Evolutionary conservation across 2,329 filamentous ascomycete species (phyloP).

Genomic region (Sporothrix variecibatus): DNA sequence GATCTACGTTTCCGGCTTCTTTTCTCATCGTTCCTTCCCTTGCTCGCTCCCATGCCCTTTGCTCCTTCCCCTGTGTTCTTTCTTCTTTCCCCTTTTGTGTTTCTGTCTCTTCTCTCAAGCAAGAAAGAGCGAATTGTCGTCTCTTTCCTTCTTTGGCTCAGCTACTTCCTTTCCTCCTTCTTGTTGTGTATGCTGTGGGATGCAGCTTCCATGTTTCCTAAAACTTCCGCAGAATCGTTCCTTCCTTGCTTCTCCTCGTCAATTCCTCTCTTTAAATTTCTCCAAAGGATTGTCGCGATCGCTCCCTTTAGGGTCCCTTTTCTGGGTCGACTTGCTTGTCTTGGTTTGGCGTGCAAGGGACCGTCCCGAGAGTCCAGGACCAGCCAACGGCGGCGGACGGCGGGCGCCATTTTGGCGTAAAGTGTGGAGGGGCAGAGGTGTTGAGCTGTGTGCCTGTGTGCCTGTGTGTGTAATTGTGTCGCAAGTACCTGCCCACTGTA

Average conservation of each 20-base stretch:
- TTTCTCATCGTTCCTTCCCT: neutral
- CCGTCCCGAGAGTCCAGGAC: constrained; percentile 15
- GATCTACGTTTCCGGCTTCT: neutral
- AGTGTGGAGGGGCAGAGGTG: constrained; percentile 8
- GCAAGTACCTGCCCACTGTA: neutral
- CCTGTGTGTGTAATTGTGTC: too few relatives aligned
- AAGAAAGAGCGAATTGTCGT: too few relatives aligned
- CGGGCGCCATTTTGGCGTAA: constrained; percentile 11
- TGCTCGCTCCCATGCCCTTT: neutral
- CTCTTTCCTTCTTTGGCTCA: neutral
- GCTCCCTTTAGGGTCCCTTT: neutral
- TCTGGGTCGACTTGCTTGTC: constrained; percentile 20
- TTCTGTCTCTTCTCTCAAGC: neutral
- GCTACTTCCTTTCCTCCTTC: neutral
- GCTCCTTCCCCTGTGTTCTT: neutral
- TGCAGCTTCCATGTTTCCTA: constrained; percentile 15
- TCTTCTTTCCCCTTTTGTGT: constrained; percentile 3
- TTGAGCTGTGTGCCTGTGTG: too few relatives aligned
- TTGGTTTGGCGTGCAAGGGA: constrained; percentile 20
- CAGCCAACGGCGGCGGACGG: neutral
- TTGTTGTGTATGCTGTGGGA: constrained; percentile 4
- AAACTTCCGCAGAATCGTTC: constrained; percentile 5
- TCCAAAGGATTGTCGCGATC: neutral
- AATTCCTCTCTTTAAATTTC: neutral
- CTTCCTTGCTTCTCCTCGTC: neutral